These are phyloP conservation scores for Coniophora puteana DNA, from an alignment of 1,284 basidiomycete genomes.

Conservation along the genomic window DNA sequence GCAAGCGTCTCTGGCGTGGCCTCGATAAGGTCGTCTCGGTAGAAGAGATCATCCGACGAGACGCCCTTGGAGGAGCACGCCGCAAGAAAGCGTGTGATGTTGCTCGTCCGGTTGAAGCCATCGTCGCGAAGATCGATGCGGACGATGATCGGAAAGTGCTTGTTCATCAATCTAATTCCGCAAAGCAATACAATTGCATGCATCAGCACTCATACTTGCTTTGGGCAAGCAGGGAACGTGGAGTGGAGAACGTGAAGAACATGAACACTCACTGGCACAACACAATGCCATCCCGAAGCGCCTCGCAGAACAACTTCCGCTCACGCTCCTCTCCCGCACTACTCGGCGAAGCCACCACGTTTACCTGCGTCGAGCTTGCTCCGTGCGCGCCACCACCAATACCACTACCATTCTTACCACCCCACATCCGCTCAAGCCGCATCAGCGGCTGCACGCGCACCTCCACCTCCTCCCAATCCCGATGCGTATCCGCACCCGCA, in stretches of 20 bases:
- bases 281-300: slow-evolving; percentile 78
- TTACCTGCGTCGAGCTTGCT: slow-evolving; percentile 42
- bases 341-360: slow-evolving; percentile 34
- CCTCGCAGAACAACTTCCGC: slow-evolving; percentile 65
- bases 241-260: too few relatives aligned
- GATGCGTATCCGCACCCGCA: slow-evolving; percentile 41
- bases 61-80: slow-evolving; percentile 65
- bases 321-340: slow-evolving; percentile 70
- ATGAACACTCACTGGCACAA: slow-evolving; percentile 73
- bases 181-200: slow-evolving; percentile 1
- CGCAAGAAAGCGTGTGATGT: slow-evolving; percentile 72
- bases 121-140: slow-evolving; percentile 68
- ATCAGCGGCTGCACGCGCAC: slow-evolving; percentile 54
- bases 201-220: background rate
- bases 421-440: slow-evolving; percentile 73
- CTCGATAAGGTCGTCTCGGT: slow-evolving; percentile 64
- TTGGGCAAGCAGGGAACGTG: background rate
- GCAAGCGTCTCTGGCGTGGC: slow-evolving; percentile 54
- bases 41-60: slow-evolving; percentile 60
- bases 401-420: too few relatives aligned
- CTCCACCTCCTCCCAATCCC: slow-evolving; percentile 74
- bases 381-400: slow-evolving; percentile 35
- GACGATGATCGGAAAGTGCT: slow-evolving; percentile 58
- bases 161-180: slow-evolving; percentile 67
- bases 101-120: slow-evolving; percentile 57